Conservation (phyloP, 495 filamentous ascomycete species). For the Evernia prunastri region DNA sequence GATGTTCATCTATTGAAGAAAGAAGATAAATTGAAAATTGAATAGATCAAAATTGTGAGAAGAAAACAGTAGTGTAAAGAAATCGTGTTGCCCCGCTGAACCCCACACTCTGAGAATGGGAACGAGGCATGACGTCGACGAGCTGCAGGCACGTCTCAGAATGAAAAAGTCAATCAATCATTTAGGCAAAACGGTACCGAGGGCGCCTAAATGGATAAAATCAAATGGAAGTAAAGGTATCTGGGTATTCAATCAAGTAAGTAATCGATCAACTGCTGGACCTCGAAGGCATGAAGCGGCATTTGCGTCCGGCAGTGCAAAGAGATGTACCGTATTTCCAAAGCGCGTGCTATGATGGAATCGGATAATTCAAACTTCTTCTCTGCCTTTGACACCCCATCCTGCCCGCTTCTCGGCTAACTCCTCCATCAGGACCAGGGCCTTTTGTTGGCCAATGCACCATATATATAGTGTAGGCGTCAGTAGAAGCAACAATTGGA, state of each 20-base stretch:
- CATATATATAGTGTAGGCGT: not conserved
- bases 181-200: not conserved
- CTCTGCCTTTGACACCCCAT: too few species aligned
- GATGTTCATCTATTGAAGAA: slow-evolving; percentile 10
- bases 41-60: too few species aligned
- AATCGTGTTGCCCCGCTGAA: not conserved
- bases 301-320: not conserved
- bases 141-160: not conserved
- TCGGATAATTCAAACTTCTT: too few species aligned
- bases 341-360: not conserved
- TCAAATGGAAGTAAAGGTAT: not conserved
- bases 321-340: too few species aligned
- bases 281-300: not conserved
- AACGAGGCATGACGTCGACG: not conserved
- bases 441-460: not conserved
- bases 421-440: too few species aligned
- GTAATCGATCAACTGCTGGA: not conserved
- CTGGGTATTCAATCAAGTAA: too few species aligned
- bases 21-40: not conserved
- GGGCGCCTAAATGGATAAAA: slow-evolving; percentile 1
- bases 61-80: not conserved
- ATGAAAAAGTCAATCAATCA: not conserved
- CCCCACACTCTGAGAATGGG: not conserved
- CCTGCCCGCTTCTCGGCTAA: too few species aligned
- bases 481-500: not conserved